Evolutionary conservation across 2,329 filamentous ascomycete genomes (phyloP).

Genomic region (Alternaria arborescens): DNA sequence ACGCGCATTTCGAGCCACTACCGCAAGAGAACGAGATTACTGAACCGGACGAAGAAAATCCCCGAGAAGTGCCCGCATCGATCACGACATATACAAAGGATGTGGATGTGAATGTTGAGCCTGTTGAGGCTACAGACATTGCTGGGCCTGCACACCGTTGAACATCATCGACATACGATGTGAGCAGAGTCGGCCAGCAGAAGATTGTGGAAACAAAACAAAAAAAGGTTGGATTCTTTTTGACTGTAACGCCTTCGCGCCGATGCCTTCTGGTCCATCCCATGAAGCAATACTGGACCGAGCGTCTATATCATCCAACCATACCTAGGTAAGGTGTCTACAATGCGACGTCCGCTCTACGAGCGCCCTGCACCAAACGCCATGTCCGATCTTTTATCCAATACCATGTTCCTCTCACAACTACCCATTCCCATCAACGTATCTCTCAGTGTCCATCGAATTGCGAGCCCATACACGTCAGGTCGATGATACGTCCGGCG

Average conservation of each 20-base stretch:
- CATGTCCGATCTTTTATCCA: background rate
- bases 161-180: background rate
- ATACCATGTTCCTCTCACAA: background rate
- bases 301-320: background rate
- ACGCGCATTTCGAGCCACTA: constrained; percentile 42
- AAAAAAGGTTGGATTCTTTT: background rate
- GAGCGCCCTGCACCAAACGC: background rate
- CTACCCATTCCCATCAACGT: background rate
- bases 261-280: background rate
- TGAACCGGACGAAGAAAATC: constrained; percentile 20
- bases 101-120: constrained; percentile 22
- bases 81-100: constrained; percentile 15
- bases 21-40: constrained; percentile 18
- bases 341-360: background rate
- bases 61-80: background rate
- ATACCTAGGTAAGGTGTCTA: background rate
- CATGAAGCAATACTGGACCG: background rate
- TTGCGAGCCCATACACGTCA: background rate
- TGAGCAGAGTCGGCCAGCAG: background rate
- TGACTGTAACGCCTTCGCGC: background rate
- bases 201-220: background rate
- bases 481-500: background rate
- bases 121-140: constrained; percentile 27
- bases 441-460: background rate
- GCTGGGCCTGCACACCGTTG: constrained; percentile 17